Conservation (phyloP, 2,329 filamentous ascomycete species). For the Colletotrichum cordylinicola region DNA sequence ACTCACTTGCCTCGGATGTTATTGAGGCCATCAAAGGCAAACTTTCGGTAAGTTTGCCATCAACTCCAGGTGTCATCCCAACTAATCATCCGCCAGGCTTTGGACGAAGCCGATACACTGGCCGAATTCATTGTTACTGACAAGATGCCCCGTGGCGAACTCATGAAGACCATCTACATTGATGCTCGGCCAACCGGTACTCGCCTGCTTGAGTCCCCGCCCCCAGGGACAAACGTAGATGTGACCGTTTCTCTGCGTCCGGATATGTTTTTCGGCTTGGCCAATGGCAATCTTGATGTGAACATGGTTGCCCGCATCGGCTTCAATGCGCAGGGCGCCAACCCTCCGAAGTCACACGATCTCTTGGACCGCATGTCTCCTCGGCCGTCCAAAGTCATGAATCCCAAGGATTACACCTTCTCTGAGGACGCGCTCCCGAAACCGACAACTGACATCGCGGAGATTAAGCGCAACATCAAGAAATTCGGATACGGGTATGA, state of each 20-base stretch:
- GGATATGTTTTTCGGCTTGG: neutral
- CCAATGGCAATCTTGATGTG: neutral
- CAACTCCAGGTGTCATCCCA: neutral
- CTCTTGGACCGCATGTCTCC: neutral
- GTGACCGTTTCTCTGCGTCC: neutral
- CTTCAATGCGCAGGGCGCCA: neutral
- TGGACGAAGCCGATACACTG: neutral
- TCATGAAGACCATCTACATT: neutral
- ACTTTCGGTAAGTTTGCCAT: neutral
- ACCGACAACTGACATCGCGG: neutral
- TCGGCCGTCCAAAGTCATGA: neutral
- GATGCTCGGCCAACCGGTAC: neutral
- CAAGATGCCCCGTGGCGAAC: neutral
- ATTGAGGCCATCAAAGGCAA: neutral
- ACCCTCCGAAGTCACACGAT: neutral
- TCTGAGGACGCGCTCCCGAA: neutral
- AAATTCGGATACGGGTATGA: neutral
- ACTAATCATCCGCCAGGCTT: neutral
- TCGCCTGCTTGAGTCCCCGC: neutral
- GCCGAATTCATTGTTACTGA: neutral
- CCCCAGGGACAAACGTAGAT: neutral
- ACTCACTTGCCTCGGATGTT: neutral
- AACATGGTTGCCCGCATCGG: neutral
- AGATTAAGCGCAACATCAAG: neutral
- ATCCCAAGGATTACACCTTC: neutral